A percentile compares a stretch with the other conserved stretches of the same genome.
These are phyloP conservation scores for Pluteus cervinus DNA, from an alignment of 768 basidiomycete genomes.

Conservation along the genomic window DNA sequence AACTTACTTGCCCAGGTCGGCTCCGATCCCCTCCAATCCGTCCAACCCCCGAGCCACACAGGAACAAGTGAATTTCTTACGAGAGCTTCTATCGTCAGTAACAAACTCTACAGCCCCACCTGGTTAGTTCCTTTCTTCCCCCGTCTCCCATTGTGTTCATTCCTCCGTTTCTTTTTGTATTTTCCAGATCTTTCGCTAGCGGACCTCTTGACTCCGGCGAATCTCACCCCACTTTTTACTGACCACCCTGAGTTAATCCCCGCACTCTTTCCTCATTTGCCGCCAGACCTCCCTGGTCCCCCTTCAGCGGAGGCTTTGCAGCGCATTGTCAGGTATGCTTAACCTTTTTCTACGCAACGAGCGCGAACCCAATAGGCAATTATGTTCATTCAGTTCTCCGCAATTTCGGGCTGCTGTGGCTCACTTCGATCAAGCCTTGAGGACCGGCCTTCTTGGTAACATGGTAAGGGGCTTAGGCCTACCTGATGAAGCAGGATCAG, in stretches of 20 bases:
- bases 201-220: constrained; percentile 71
- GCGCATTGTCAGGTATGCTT: constrained; percentile 55
- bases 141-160: not conserved
- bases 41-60: constrained; percentile 39
- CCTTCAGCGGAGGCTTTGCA: constrained; percentile 67
- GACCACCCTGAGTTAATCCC: constrained; percentile 64
- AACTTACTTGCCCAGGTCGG: constrained; percentile 2
- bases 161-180: constrained; percentile 1
- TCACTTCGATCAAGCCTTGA: constrained; percentile 78
- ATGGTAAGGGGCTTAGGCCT: constrained; percentile 77
- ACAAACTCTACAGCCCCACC: constrained; percentile 20
- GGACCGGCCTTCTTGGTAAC: constrained; percentile 71
- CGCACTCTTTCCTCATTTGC: constrained; percentile 76
- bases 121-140: constrained; percentile 18
- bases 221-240: constrained; percentile 66
- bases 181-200: constrained; percentile 55
- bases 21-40: constrained; percentile 8
- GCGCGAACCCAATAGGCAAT: constrained; percentile 5
- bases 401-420: constrained; percentile 78
- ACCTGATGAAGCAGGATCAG: constrained; percentile 77
- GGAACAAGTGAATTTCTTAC: constrained; percentile 64
- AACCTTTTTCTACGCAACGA: not conserved
- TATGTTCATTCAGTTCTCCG: constrained; percentile 44
- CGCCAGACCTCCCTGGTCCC: constrained; percentile 65
- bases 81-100: constrained; percentile 44